These are phyloP conservation scores for Mycena albidolilacea DNA, from an alignment of 768 basidiomycete genomes.

Conservation along the genomic window DNA sequence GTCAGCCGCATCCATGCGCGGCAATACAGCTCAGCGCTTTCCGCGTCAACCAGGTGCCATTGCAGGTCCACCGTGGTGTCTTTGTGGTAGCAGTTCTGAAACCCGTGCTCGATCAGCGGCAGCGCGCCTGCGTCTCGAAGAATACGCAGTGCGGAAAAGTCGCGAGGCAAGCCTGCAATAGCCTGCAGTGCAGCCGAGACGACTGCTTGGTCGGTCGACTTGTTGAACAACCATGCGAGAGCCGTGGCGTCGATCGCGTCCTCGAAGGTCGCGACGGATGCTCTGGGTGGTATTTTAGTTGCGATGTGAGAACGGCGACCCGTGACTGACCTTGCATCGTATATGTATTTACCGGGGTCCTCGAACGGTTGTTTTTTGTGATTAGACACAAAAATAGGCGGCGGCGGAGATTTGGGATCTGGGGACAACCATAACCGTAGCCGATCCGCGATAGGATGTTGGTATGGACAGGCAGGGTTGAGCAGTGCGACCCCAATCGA, in stretches of 20 bases:
- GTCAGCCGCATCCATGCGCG: slow-evolving; percentile 59
- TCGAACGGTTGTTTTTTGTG: background rate
- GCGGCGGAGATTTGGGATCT: slow-evolving; percentile 3
- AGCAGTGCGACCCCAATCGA: slow-evolving; percentile 58
- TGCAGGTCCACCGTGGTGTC: slow-evolving; percentile 54
- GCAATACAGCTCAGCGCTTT: slow-evolving; percentile 55
- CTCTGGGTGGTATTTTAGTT: background rate
- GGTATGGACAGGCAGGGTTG: slow-evolving; percentile 58
- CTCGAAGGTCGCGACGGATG: slow-evolving; percentile 37
- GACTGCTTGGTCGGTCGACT: slow-evolving; percentile 51
- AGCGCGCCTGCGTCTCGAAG: slow-evolving; percentile 55
- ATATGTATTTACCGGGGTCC: slow-evolving; percentile 5
- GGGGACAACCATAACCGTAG: slow-evolving; percentile 44
- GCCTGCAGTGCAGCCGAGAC: slow-evolving; percentile 51
- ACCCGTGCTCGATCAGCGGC: slow-evolving; percentile 51
- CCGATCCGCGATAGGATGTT: slow-evolving; percentile 57
- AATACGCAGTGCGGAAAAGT: slow-evolving; percentile 54
- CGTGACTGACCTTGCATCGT: slow-evolving; percentile 33
- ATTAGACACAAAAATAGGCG: slow-evolving; percentile 14
- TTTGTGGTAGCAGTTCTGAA: slow-evolving; percentile 55
- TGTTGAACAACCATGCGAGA: slow-evolving; percentile 55
- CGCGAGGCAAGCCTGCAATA: slow-evolving; percentile 55
- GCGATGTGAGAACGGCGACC: background rate
- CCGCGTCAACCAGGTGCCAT: slow-evolving; percentile 54
- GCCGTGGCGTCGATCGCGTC: slow-evolving; percentile 56